phyloP scores from a whole-genome alignment of 108 stramenopile species.

The Cafeteria roenbergensis region DNA sequence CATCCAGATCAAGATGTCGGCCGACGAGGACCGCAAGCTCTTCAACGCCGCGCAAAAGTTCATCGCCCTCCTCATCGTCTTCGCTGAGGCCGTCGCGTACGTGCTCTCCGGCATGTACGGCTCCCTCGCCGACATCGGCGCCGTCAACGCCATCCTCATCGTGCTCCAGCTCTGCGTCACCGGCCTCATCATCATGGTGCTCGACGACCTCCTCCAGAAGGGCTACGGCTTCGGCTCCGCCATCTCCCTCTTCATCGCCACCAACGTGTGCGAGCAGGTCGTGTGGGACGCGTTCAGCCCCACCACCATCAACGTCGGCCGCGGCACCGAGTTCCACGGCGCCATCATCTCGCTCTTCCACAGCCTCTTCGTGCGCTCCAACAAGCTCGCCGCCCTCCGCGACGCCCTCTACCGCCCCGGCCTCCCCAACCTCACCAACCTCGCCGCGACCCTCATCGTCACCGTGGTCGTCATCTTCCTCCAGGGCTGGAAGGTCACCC shows the following conservation, averaged over 20 bases:
- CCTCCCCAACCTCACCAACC: constrained; percentile 92
- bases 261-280: constrained; percentile 97
- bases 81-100: constrained; percentile 96
- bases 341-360: constrained; percentile 96
- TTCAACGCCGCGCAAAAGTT: constrained; percentile 96
- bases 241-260: constrained; percentile 96
- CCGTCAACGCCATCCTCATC: constrained; percentile 90
- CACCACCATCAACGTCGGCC: constrained; percentile 97
- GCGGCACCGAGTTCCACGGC: constrained; percentile 97
- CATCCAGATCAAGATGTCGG: constrained; percentile 92
- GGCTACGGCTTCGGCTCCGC: constrained; percentile 94
- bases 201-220: constrained; percentile 98
- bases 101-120: constrained; percentile 97
- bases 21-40: constrained; percentile 93
- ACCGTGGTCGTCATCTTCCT: constrained; percentile 97
- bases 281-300: constrained; percentile 98
- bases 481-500: constrained; percentile 95
- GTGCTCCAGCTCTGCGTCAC: constrained; percentile 92
- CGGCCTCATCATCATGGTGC: constrained; percentile 87
- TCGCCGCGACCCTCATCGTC: constrained; percentile 81
- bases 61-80: constrained; percentile 93
- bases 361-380: constrained; percentile 72
- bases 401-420: constrained; percentile 92
- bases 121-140: constrained; percentile 77
- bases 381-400: constrained; percentile 82